Base-by-base conservation (phyloP, 2,329 filamentous ascomycete species). In the Mycosphaerella sp. region DNA sequence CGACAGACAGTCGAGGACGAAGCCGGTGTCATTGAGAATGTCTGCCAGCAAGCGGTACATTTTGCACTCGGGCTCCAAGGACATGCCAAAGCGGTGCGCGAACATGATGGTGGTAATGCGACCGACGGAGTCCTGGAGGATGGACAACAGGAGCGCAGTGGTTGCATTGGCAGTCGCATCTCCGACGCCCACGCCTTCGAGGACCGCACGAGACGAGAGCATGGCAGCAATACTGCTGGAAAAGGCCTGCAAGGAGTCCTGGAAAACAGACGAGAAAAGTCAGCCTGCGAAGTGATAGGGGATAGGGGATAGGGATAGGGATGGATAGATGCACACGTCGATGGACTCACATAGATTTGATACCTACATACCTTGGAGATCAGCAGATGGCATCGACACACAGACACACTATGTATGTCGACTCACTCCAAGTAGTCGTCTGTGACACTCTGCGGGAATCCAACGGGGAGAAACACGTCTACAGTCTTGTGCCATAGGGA, bases 61-160 rank as follows among this genome's bases (percentile, higher is more conserved):
- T 70, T 96, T 96, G 74, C 88, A 92, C 68, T 96, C 90, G 1
- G 89, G 88, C 69, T 95, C 89, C 45, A 95, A 85, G 32, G 87
- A 81, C 44, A 86, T 86, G 38, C 90, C 89, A 55, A 92, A 83
- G 42, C 82, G 80, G 69, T 95, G 85, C 1, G 90, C 91, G 69
- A 95, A 95, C 8, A 88, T 71, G 56, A 95, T 95, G 0, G 90
- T 95, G 1, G 88, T 87, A 26, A 95, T 73, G 6, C 89, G 82
- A 7, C 88, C 89, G 57, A 87, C 85, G 48, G 84, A 86, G 61
- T 93, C 87, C 70, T 93, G 89, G 8, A 93, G 74, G 58, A 95
- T 86, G 31, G 87, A 89, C 48, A 95, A 80, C 9, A 95, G 80
- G 40, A 95, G 78, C 1, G 89, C 90, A 9, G 83, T 82, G 0